Evolutionary conservation across 2,329 filamentous ascomycete genomes (phyloP).

Genomic region (Cryphonectria japonica): DNA sequence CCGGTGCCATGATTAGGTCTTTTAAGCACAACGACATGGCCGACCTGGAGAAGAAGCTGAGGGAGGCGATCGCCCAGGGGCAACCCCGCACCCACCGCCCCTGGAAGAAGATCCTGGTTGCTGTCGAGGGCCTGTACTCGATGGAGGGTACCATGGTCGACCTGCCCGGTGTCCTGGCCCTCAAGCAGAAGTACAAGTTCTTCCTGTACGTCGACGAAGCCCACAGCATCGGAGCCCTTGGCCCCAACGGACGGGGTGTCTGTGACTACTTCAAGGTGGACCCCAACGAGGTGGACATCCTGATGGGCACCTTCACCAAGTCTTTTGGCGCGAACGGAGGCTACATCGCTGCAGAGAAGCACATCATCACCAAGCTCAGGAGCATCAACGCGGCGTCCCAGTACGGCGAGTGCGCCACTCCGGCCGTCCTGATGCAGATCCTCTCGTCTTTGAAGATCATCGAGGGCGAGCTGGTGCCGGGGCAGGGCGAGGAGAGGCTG

Average conservation of each 20-base stretch:
- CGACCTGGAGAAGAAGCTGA: constrained; percentile 81
- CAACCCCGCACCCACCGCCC: constrained; percentile 97
- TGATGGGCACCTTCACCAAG: constrained; percentile 98
- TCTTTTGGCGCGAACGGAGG: constrained; percentile 98
- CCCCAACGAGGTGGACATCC: constrained; percentile 83
- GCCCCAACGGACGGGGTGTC: constrained; percentile 85
- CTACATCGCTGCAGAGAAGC: constrained; percentile 87
- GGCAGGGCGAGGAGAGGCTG: constrained; percentile 92
- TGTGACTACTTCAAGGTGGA: constrained; percentile 97
- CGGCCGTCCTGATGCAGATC: constrained; percentile 90
- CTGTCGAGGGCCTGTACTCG: constrained; percentile 95
- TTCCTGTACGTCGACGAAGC: constrained; percentile 95
- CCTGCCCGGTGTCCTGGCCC: constrained; percentile 80
- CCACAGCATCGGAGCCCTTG: constrained; percentile 91
- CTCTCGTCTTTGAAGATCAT: constrained; percentile 85
- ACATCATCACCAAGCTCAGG: constrained; percentile 89
- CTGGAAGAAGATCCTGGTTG: constrained; percentile 98
- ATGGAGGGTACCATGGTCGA: constrained; percentile 99
- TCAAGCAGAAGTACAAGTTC: constrained; percentile 98
- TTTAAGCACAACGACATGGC: constrained; percentile 98
- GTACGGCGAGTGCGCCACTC: constrained; percentile 85
- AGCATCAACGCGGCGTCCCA: constrained; percentile 83
- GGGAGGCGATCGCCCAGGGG: constrained; percentile 92
- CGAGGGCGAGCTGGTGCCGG: constrained; percentile 81
- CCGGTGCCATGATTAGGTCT: constrained; percentile 90